A percentile compares a stretch with the other conserved stretches of the same genome.
These are phyloP conservation scores for Lichtheimia corymbifera DNA, from an alignment of 371 early-diverging fungal species.

Conservation along the genomic window DNA sequence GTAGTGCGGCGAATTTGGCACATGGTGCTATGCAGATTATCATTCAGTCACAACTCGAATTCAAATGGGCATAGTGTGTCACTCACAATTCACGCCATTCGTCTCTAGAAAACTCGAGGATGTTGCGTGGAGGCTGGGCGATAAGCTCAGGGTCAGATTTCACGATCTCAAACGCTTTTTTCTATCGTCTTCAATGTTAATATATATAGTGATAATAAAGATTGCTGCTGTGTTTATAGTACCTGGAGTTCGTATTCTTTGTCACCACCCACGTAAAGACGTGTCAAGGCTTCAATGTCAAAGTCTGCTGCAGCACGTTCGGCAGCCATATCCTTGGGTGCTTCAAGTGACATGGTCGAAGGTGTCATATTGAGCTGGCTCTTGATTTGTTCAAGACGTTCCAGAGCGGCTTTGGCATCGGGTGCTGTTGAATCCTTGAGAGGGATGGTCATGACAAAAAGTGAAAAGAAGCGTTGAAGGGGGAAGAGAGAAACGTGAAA, in stretches of 20 bases:
- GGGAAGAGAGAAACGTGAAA: too few relatives aligned
- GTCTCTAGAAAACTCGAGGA: constrained; percentile 56
- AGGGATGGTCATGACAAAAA: constrained; percentile 17
- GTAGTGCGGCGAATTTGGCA: constrained; percentile 53
- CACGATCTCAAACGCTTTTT: constrained; percentile 53
- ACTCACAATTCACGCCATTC: constrained; percentile 65
- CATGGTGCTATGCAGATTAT: constrained; percentile 44
- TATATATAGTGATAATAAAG: not conserved
- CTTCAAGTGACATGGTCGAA: constrained; percentile 41
- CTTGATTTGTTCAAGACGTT: constrained; percentile 36
- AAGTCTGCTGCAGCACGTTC: constrained; percentile 62
- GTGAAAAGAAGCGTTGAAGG: not conserved
- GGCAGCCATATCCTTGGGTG: constrained; percentile 52
- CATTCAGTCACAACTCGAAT: too few relatives aligned
- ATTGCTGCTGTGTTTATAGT: not conserved
- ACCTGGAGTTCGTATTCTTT: constrained; percentile 48
- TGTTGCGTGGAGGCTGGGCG: constrained; percentile 53
- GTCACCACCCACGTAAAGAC: constrained; percentile 50
- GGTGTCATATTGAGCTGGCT: constrained; percentile 35
- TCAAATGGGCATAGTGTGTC: not conserved
- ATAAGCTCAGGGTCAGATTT: constrained; percentile 61
- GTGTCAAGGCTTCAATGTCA: constrained; percentile 50
- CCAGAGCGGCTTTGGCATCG: constrained; percentile 33
- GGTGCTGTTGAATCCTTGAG: constrained; percentile 31
- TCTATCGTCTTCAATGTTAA: constrained; percentile 1